Conservation (phyloP, 345 rosid species). For the Crucihimalaya himalaica region DNA sequence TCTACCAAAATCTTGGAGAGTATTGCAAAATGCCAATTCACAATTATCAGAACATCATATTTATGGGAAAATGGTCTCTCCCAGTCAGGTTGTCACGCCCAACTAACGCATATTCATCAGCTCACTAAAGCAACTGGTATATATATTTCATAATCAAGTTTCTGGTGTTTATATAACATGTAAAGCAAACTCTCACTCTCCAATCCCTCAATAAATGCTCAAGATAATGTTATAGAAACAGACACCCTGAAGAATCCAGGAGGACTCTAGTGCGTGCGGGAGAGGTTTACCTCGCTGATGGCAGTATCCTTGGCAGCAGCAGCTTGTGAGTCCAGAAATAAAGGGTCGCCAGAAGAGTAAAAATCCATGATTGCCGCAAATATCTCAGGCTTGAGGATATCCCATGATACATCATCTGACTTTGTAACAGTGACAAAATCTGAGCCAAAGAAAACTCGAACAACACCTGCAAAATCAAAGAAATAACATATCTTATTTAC, state of each 20-base stretch:
- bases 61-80: background rate
- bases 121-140: background rate
- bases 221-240: background rate
- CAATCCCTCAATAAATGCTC: background rate
- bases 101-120: conserved; percentile 1
- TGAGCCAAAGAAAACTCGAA: conserved; percentile 85
- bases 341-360: conserved; percentile 82
- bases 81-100: background rate
- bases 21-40: background rate
- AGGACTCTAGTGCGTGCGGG: too few species aligned
- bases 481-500: background rate
- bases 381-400: conserved; percentile 80
- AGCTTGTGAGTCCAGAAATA: conserved; percentile 72
- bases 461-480: conserved; percentile 51
- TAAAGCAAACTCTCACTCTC: background rate
- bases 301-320: conserved; percentile 88
- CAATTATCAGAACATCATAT: background rate
- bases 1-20: background rate
- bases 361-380: conserved; percentile 97
- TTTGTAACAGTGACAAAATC: conserved; percentile 93
- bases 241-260: background rate
- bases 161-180: background rate
- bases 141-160: background rate
- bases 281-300: conserved; percentile 58
- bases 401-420: conserved; percentile 85